These are phyloP conservation scores for Didymella sp. DNA, from an alignment of 2,329 filamentous ascomycete species.

Conservation along the genomic window DNA sequence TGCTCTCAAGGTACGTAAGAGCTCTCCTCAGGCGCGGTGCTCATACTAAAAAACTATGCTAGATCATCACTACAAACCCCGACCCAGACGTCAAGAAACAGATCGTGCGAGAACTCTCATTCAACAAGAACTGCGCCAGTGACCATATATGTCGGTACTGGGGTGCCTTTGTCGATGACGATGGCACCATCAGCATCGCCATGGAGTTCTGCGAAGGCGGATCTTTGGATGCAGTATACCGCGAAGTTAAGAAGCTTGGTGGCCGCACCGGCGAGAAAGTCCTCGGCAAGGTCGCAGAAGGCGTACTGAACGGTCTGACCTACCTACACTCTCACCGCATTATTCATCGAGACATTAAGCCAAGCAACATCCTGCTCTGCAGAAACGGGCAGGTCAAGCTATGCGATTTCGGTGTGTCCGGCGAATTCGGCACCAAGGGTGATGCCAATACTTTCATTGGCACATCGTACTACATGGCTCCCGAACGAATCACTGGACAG, in stretches of 20 bases:
- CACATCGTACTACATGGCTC: constrained; percentile 99
- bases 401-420: constrained; percentile 97
- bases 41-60: constrained; percentile 17
- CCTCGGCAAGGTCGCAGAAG: constrained; percentile 93
- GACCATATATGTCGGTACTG: constrained; percentile 98
- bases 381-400: constrained; percentile 90
- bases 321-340: constrained; percentile 96
- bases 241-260: constrained; percentile 93
- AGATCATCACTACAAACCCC: constrained; percentile 96
- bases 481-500: constrained; percentile 95
- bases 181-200: constrained; percentile 94
- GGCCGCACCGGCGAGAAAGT: constrained; percentile 97
- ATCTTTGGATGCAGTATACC: constrained; percentile 94
- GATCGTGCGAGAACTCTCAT: constrained; percentile 92
- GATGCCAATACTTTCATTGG: constrained; percentile 99
- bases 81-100: constrained; percentile 99
- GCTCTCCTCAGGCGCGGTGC: background rate
- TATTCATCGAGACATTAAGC: constrained; percentile 98
- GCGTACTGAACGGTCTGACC: constrained; percentile 89
- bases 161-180: constrained; percentile 93
- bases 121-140: constrained; percentile 97
- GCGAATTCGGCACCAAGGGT: constrained; percentile 97
- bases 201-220: constrained; percentile 99
- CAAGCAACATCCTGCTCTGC: constrained; percentile 93
- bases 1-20: constrained; percentile 78